These are phyloP conservation scores for Aspergillus melleus DNA, from an alignment of 2,329 filamentous ascomycete genomes.

Conservation along the genomic window DNA sequence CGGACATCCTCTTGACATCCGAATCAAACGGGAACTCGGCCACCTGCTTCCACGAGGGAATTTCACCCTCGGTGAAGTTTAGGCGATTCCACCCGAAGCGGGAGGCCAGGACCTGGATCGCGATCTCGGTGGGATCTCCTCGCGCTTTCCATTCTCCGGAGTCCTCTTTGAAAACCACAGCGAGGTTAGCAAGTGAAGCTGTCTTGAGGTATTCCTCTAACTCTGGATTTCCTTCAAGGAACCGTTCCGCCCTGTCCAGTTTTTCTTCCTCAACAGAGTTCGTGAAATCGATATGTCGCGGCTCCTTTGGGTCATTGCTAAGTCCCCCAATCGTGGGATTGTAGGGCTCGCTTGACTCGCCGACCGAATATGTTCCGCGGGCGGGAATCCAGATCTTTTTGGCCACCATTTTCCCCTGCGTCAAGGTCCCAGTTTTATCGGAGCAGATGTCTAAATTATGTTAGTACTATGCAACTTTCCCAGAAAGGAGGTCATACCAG, in stretches of 20 bases:
- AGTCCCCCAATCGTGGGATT: slow-evolving; percentile 54
- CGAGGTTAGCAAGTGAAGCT: slow-evolving; percentile 63
- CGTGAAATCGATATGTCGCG: slow-evolving; percentile 18
- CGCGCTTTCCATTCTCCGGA: slow-evolving; percentile 58
- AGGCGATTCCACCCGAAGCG: slow-evolving; percentile 63
- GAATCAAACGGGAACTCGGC: slow-evolving; percentile 71
- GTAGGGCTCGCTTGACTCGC: slow-evolving; percentile 54
- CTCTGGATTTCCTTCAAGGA: slow-evolving; percentile 44
- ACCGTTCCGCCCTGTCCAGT: slow-evolving; percentile 15
- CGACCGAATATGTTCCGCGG: slow-evolving; percentile 57
- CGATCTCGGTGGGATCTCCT: slow-evolving; percentile 68
- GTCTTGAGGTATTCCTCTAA: slow-evolving; percentile 59
- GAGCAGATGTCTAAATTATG: slow-evolving; percentile 46
- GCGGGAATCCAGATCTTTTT: slow-evolving; percentile 57
- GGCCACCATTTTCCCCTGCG: slow-evolving; percentile 62
- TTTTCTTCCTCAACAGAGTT: slow-evolving; percentile 19
- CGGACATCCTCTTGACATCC: slow-evolving; percentile 70
- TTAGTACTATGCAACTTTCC: too few species aligned
- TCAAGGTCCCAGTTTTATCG: slow-evolving; percentile 59
- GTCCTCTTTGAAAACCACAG: slow-evolving; percentile 57
- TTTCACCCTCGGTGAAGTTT: slow-evolving; percentile 47
- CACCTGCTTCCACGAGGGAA: slow-evolving; percentile 54
- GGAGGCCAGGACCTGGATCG: slow-evolving; percentile 68
- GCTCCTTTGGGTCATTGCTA: slow-evolving; percentile 32
- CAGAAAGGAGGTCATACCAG: slow-evolving; percentile 17